phyloP scores from a whole-genome alignment of 2,329 filamentous ascomycete species.

The Amauroascus niger region DNA sequence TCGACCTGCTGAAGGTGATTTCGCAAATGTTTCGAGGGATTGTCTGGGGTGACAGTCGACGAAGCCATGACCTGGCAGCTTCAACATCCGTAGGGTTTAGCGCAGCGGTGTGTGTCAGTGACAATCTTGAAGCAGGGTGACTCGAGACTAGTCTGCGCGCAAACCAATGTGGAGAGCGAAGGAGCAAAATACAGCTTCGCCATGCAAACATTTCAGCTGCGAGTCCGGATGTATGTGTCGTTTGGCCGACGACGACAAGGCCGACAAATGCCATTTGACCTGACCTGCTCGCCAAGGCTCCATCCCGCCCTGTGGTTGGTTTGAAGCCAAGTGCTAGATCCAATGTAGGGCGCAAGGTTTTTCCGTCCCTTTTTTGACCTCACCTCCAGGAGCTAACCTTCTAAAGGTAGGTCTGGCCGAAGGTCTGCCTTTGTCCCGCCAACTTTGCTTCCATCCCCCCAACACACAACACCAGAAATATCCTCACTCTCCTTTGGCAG shows the following conservation, averaged over 20 bases:
- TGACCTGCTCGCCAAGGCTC: no score
- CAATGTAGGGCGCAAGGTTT: constrained; percentile 3
- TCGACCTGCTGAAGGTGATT: constrained; percentile 53
- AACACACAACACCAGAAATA: background rate
- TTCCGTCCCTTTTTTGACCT: no score
- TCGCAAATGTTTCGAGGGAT: constrained; percentile 50
- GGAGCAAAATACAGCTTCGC: background rate
- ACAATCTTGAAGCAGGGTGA: background rate
- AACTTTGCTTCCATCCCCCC: background rate
- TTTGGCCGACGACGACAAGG: no score
- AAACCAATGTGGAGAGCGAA: background rate
- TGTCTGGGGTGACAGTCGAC: constrained; percentile 43
- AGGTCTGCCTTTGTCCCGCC: background rate
- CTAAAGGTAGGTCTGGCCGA: background rate
- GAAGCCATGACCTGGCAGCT: constrained; percentile 49
- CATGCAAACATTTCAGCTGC: constrained; percentile 1
- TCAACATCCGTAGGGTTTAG: constrained; percentile 27
- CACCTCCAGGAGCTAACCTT: no score
- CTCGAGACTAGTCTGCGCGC: background rate
- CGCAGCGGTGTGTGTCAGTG: background rate
- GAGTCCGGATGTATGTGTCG: background rate
- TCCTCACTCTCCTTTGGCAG: no score
- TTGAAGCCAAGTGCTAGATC: background rate
- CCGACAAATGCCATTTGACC: no score
- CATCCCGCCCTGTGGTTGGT: no score